Conservation (phyloP, 805 yeast species). For the Candida anglica region DNA sequence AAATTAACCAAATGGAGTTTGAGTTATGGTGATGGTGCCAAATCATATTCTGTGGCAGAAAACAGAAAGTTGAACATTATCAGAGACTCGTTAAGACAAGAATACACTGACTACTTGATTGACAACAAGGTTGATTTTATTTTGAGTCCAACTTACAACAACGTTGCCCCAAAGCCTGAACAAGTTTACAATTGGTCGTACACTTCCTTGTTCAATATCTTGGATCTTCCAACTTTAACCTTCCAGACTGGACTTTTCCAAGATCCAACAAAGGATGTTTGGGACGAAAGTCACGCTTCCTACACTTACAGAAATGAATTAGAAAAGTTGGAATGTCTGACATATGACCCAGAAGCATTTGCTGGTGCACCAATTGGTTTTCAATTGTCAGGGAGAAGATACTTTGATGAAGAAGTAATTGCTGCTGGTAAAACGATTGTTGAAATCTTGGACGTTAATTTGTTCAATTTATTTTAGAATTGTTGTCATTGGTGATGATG, state of each 20-base stretch:
- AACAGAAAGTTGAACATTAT: conserved; percentile 50
- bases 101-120: conserved; percentile 51
- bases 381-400: conserved; percentile 52
- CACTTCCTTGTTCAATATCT: conserved; percentile 67
- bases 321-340: conserved; percentile 46
- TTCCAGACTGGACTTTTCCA: conserved; percentile 61
- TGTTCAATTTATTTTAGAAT: conserved; percentile 10
- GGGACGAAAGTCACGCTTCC: conserved; percentile 30
- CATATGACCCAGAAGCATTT: conserved; percentile 45
- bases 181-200: conserved; percentile 75
- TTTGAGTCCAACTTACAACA: conserved; percentile 63
- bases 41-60: conserved; percentile 42
- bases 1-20: conserved; percentile 63
- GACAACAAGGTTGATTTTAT: conserved; percentile 59
- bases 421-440: conserved; percentile 41
- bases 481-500: no score
- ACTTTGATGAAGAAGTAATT: conserved; percentile 54
- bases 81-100: conserved; percentile 58
- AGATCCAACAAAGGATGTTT: conserved; percentile 51
- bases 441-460: conserved; percentile 28
- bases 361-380: conserved; percentile 53
- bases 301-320: conserved; percentile 41
- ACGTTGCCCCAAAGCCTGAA: conserved; percentile 67
- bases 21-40: conserved; percentile 56
- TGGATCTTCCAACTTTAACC: conserved; percentile 66